Evolutionary conservation across 1,139 yeast species (phyloP), one percentile per base, ranked within the genome.

Genomic region (Pichia cactophila): DNA sequence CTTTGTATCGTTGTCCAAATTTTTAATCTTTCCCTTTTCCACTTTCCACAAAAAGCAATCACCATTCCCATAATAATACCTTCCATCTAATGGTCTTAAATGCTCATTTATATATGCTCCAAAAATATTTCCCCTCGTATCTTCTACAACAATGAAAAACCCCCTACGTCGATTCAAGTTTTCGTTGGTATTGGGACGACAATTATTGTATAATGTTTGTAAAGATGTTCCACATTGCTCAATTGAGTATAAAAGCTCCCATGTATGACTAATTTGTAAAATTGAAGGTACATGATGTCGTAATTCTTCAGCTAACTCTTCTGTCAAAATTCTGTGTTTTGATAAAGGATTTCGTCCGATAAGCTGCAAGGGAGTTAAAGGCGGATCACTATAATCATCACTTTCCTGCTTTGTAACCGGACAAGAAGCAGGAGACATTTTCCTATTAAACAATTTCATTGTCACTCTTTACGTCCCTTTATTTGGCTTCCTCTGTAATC

Each of bases 151-250:
- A 49, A 90, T 56, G 1, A 90, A 77, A 59, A 84, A 90, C 0
- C 96, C 96, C 44, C 75, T 77, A 49, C 81, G 60, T 48, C 68
- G 68, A 3, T 61, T 62, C 46, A 54, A 46, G 45, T 63, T 56
- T 37, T 64, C 58, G 6, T 60, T 62, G 8, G 50, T 41, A 36
- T 46, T 46, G 1, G 62, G 64, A 41, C 46, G 50, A 16, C 56
- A 48, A 37, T 56, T 54, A 33, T 65, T 62, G 60, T 83, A 92
- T 33, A 94, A 68, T 0, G 98, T 89, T 53, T 77, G 80, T 48
- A 92, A 66, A 0, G 96, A 86, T 0, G 95, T 83, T 0, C 99
- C 99, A 64, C 89, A 88, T 64, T 88, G 96, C 56, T 90, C 97
- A 55, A 88, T 67, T 26, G 94, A 83, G 64, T 90, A 94, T 2